Evolutionary conservation across 495 filamentous ascomycete genomes (phyloP).

Genomic region (Tirmania nivea): DNA sequence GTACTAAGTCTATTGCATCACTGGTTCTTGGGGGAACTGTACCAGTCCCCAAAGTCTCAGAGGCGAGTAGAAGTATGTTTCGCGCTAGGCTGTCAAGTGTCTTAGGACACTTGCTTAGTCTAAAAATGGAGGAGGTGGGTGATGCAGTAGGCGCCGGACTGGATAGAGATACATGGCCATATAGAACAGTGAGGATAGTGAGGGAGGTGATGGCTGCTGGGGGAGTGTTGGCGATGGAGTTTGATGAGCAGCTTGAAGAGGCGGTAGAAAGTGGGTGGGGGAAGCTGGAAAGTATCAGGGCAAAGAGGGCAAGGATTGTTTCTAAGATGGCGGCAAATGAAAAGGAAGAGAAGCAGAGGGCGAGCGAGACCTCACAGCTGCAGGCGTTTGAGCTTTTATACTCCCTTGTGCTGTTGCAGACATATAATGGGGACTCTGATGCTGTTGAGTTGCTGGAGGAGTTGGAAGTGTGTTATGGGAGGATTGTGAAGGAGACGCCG

Average conservation of each 20-base stretch:
- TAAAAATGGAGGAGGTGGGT: slow-evolving; percentile 28
- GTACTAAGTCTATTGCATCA: background rate
- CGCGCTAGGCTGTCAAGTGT: slow-evolving; percentile 43
- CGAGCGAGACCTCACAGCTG: slow-evolving; percentile 22
- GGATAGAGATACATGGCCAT: slow-evolving; percentile 22
- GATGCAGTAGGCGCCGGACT: background rate
- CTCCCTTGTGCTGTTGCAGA: slow-evolving; percentile 62
- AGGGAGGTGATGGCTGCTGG: slow-evolving; percentile 23
- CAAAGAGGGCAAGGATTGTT: slow-evolving; percentile 24
- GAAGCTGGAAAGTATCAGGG: slow-evolving; percentile 45
- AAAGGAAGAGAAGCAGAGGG: slow-evolving; percentile 15
- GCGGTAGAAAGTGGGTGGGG: slow-evolving; percentile 41
- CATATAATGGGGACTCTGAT: slow-evolving; percentile 76
- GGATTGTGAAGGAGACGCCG: slow-evolving; percentile 22
- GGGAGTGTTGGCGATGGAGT: slow-evolving; percentile 31
- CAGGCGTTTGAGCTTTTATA: slow-evolving; percentile 61
- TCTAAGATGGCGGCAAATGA: background rate
- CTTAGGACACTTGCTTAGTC: slow-evolving; percentile 39
- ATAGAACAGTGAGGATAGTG: slow-evolving; percentile 28
- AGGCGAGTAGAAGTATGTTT: slow-evolving; percentile 43
- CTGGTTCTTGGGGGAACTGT: background rate
- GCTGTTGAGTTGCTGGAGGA: slow-evolving; percentile 56
- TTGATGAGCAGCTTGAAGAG: slow-evolving; percentile 37
- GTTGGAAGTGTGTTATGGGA: slow-evolving; percentile 46
- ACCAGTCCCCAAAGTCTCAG: slow-evolving; percentile 30